Base-by-base conservation (phyloP, 306 rosid genomes). In the Lithocarpus polystachyus region DNA sequence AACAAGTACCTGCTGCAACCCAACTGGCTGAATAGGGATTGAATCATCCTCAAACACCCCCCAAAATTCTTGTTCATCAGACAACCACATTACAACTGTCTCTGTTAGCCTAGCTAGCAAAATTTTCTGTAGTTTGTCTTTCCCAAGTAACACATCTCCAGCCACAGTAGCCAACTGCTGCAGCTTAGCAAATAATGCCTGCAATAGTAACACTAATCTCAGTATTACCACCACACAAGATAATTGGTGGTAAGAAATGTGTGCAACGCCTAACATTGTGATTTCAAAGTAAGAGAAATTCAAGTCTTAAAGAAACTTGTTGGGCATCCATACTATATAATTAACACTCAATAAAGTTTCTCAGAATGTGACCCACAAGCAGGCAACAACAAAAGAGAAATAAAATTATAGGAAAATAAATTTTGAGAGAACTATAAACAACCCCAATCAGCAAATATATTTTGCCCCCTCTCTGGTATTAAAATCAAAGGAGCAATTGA, bases 31-130 rank as follows among this genome's bases (percentile, higher is more conserved):
- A 57, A 95, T 88, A 76, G 92, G 89, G 79, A 88, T 75, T 68
- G 97, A 90, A 51, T 55, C 89, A 84, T 89, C 91, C 84, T 93
- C 98, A 68, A 95, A 87, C 72, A 90, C 91, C 17, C 87, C 88
- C 99, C 98, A 95, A 86, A 95, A 93, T 81, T 95, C 99, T 82
- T 95, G 99, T 68, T 93, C 99, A 79, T 90, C 97, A 18, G 97
- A 91, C 85, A 95, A 78, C 99, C 99, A 95, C 87, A 95, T 95
- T 69, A 95, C 88, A 80, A 95, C 93, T 24, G 99, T 95, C 92
- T 95, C 99, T 13, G 99, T 95, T 68, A 95, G 82, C 85, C 99
- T 89, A 45, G 99, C 99, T 73, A 95, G 97, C 87, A 95, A 89
- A 85, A 89, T 90, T 82, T 95, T 95, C 85, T 95, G 98, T 82